phyloP scores from a whole-genome alignment of 202 grass and related monocot genomes.

The Dendrocalamus latiflorus region DNA sequence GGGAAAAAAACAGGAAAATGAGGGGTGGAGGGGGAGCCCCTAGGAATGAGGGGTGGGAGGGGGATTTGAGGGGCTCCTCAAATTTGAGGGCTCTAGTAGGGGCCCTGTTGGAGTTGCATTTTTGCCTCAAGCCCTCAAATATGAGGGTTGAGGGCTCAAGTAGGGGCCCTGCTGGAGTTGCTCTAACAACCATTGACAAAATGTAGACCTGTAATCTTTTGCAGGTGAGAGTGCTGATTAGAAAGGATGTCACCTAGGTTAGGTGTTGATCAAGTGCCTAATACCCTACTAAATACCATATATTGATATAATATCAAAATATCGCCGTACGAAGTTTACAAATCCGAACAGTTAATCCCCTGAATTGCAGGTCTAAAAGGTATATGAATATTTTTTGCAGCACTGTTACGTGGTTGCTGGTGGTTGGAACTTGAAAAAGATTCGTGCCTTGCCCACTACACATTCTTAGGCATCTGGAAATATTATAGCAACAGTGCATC shows the following conservation, averaged over 20 bases:
- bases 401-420: constrained; percentile 30
- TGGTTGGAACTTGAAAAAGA: constrained; percentile 41
- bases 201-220: constrained; percentile 21
- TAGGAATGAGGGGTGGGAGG: too few relatives aligned
- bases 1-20: too few relatives aligned
- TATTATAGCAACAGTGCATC: constrained; percentile 6
- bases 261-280: constrained; percentile 46
- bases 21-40: too few relatives aligned
- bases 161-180: too few relatives aligned
- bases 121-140: too few relatives aligned
- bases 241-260: constrained; percentile 46
- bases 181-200: constrained; percentile 17
- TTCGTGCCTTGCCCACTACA: constrained; percentile 2
- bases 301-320: constrained; percentile 6
- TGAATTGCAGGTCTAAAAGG: constrained; percentile 55
- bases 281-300: constrained; percentile 20
- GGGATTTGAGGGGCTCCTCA: too few relatives aligned
- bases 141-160: too few relatives aligned
- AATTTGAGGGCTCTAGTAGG: too few relatives aligned
- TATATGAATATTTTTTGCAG: constrained; percentile 12
- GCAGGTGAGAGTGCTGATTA: constrained; percentile 29
- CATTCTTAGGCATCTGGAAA: background rate
- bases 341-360: constrained; percentile 1
- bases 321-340: constrained; percentile 10
- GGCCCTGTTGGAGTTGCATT: too few relatives aligned